These are phyloP conservation scores for Blyttiomyces sp. DNA, from an alignment of 371 early-diverging fungal species.

Conservation along the genomic window DNA sequence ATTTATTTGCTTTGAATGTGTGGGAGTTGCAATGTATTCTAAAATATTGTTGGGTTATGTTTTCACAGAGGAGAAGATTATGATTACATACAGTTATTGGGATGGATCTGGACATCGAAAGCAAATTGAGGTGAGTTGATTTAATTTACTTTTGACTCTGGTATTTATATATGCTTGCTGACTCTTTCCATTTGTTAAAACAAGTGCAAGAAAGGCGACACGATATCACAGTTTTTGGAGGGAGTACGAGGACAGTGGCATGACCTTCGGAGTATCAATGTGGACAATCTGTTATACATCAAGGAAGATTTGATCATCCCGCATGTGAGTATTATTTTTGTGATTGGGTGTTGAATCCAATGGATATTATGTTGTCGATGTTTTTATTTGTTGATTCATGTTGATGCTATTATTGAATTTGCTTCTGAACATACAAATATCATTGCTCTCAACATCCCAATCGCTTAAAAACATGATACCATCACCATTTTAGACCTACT, in stretches of 20 bases:
- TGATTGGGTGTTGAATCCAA: no score
- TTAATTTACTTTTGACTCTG: neutral
- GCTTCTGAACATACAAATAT: no score
- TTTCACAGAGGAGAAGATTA: conserved; percentile 69
- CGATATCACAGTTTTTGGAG: conserved; percentile 82
- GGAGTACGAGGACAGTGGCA: conserved; percentile 76
- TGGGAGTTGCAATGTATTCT: no score
- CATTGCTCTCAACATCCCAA: no score
- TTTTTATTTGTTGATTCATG: no score
- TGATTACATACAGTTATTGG: conserved; percentile 91
- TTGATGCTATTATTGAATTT: no score
- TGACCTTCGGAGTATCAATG: conserved; percentile 75
- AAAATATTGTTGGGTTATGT: no score
- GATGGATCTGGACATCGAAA: conserved; percentile 93
- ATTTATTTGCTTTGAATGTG: neutral
- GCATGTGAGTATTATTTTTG: conserved; percentile 57
- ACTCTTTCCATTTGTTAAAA: conserved; percentile 6
- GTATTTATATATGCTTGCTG: neutral
- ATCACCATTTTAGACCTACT: conserved; percentile 85
- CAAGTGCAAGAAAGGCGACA: conserved; percentile 87
- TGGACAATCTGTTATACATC: conserved; percentile 85
- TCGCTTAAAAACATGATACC: no score
- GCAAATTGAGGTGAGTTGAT: conserved; percentile 58
- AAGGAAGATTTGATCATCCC: conserved; percentile 96
- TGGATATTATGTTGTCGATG: no score